A percentile compares a stretch with the other conserved stretches of the same genome.
Conservation (phyloP, 2,329 filamentous ascomycete genomes). For the Venturia oleaginea region DNA sequence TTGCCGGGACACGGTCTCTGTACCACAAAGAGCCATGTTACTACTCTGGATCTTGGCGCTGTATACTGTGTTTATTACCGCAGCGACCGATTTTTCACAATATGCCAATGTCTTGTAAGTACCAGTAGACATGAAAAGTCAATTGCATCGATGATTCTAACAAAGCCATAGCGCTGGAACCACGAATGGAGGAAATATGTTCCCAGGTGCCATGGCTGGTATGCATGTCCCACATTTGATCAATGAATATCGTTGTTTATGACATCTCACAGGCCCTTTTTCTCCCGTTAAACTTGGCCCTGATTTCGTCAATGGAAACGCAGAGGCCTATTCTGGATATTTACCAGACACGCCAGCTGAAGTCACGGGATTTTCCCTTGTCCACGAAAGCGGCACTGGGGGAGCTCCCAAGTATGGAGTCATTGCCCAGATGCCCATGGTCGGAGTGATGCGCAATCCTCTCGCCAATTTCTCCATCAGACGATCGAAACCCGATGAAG, state of each 20-base stretch:
- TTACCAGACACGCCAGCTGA: slow-evolving; percentile 20
- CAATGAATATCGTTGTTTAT: neutral
- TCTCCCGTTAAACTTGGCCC: slow-evolving; percentile 29
- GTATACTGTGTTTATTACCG: neutral
- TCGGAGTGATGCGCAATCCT: slow-evolving; percentile 36
- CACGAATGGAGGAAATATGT: slow-evolving; percentile 27
- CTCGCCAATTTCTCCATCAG: slow-evolving; percentile 45
- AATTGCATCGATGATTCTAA: neutral
- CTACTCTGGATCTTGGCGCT: neutral
- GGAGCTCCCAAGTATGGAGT: slow-evolving; percentile 23
- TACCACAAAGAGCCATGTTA: neutral
- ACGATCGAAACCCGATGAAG: slow-evolving; percentile 42
- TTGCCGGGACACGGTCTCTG: neutral
- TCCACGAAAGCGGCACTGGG: slow-evolving; percentile 16
- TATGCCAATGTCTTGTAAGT: slow-evolving; percentile 29
- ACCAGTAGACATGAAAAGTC: neutral
- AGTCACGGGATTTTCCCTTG: slow-evolving; percentile 27
- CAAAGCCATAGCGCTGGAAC: slow-evolving; percentile 20
- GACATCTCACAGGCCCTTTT: slow-evolving; percentile 22
- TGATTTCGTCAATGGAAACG: slow-evolving; percentile 23
- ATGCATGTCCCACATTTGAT: neutral
- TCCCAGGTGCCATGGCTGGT: slow-evolving; percentile 28
- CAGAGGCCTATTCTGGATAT: slow-evolving; percentile 30
- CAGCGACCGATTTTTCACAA: slow-evolving; percentile 21
- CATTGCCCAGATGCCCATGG: slow-evolving; percentile 27